Evolutionary conservation across 2,329 filamentous ascomycete species (phyloP), one percentile per base, ranked within the genome.

Genomic region (Chrysoporthe puriensis): DNA sequence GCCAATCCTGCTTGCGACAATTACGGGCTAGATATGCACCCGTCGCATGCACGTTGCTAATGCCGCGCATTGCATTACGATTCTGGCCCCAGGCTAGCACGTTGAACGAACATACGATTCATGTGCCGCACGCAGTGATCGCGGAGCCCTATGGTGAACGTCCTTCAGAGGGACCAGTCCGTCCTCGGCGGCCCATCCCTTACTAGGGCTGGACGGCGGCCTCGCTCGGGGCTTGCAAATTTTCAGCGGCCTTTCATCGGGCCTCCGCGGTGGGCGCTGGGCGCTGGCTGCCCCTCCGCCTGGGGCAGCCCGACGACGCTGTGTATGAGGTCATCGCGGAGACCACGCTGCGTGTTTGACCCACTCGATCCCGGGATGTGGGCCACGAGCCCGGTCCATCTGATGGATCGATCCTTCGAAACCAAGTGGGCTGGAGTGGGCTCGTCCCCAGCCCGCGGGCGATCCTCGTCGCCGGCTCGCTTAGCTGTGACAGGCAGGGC

Each of bases 371-470:
- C 34, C 32, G 54, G 34, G 54, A 40, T n/a, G 54, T 40, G 54
- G 54, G 34, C 54, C 54, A 57, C 16, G 21, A 54, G 50, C 13
- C 6, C 50, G 16, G 21, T 21, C 5, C 50, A 54, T 54, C 26
- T 26, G 21, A 54, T 5, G 5, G 9, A 26, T 54, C 11, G 50
- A 32, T 54, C 50, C 21, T 54, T 54, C 21, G 34, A 40, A 16
- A 32, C 48, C 13, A 11, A 50, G 50, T 63, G 50, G 64, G 50
- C 46, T 61, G 13, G 40, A 32, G 58, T 42, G 58, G 32, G 18
- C 43, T 63, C 64, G 36, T 66, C 59, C 64, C 50, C 50, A 48
- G 57, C 50, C 64, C 50, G 56, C n/a, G 59, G 32, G 54, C 48
- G 59, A 44, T 18, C 26, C 14, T n/a, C 11, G 11, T 16, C 40